Percentiles rank a stretch among this genome's conserved stretches.
Evolutionary conservation across 306 rosid genomes (phyloP).

Genomic region (Medicago ruthenica): DNA sequence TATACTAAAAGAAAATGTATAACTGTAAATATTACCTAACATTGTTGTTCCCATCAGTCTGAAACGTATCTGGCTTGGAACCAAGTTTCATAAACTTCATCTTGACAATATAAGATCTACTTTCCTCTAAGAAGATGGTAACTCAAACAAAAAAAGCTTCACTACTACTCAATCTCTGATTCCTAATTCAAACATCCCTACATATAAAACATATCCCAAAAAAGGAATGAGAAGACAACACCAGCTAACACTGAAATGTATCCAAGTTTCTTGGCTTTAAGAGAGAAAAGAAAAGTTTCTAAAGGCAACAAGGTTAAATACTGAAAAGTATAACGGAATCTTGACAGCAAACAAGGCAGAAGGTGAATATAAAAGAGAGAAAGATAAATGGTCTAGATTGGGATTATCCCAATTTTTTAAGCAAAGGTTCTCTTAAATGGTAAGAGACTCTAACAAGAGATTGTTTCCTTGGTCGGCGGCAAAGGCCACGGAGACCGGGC

Average conservation of each 20-base stretch:
- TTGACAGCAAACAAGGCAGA: conserved; percentile 77
- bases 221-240: conserved; percentile 44
- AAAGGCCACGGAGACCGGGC: conserved; percentile 94
- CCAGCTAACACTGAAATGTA: conserved; percentile 45
- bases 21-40: conserved; percentile 87
- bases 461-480: conserved; percentile 99
- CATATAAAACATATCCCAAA: conserved; percentile 34
- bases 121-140: conserved; percentile 41
- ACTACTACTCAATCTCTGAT: conserved; percentile 50
- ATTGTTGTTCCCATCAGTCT: conserved; percentile 74
- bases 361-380: conserved; percentile 65
- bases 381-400: conserved; percentile 50
- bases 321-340: conserved; percentile 62
- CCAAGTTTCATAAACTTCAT: conserved; percentile 99
- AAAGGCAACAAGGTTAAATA: conserved; percentile 53
- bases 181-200: conserved; percentile 44
- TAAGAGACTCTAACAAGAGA: conserved; percentile 76
- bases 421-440: conserved; percentile 81
- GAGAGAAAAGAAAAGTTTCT: conserved; percentile 61
- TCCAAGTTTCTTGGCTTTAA: conserved; percentile 58
- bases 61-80: conserved; percentile 93
- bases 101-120: conserved; percentile 60
- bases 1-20: conserved; percentile 31
- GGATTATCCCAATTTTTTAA: conserved; percentile 51
- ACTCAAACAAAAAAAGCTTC: conserved; percentile 25